Conservation (phyloP, 1,284 basidiomycete species). For the Lentinula novae-zelandiae region DNA sequence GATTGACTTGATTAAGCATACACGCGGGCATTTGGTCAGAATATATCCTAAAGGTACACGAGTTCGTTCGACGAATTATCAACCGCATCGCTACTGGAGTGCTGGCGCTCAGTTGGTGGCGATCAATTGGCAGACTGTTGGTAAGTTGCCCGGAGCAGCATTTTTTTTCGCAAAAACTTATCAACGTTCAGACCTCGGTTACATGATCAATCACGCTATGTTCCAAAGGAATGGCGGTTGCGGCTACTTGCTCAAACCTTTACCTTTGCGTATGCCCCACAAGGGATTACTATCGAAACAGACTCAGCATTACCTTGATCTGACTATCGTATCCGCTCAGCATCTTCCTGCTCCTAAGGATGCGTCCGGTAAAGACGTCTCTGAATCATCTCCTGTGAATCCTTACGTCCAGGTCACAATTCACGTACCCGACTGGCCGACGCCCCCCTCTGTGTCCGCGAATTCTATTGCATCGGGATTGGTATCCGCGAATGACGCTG, state of each 20-base stretch:
- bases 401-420: conserved; percentile 80
- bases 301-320: conserved; percentile 60
- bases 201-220: conserved; percentile 92
- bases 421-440: conserved; percentile 71
- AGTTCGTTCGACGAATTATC: conserved; percentile 85
- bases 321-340: conserved; percentile 89
- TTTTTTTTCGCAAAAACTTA: neutral
- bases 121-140: conserved; percentile 97
- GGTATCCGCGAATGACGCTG: neutral
- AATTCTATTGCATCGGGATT: conserved; percentile 9
- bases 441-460: conserved; percentile 23
- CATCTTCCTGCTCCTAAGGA: conserved; percentile 81
- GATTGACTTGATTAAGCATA: conserved; percentile 87
- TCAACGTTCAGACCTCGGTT: conserved; percentile 65
- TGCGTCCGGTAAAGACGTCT: conserved; percentile 55
- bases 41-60: conserved; percentile 88
- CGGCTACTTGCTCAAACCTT: conserved; percentile 92
- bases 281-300: conserved; percentile 55
- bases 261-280: conserved; percentile 65
- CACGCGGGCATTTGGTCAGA: conserved; percentile 79
- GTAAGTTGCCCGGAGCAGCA: conserved; percentile 37
- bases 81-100: conserved; percentile 88
- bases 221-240: conserved; percentile 84
- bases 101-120: conserved; percentile 91
- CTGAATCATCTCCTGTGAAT: conserved; percentile 59